Conservation (phyloP, 1,284 basidiomycete genomes). For the Pseudomicrostroma phylloplanum region DNA sequence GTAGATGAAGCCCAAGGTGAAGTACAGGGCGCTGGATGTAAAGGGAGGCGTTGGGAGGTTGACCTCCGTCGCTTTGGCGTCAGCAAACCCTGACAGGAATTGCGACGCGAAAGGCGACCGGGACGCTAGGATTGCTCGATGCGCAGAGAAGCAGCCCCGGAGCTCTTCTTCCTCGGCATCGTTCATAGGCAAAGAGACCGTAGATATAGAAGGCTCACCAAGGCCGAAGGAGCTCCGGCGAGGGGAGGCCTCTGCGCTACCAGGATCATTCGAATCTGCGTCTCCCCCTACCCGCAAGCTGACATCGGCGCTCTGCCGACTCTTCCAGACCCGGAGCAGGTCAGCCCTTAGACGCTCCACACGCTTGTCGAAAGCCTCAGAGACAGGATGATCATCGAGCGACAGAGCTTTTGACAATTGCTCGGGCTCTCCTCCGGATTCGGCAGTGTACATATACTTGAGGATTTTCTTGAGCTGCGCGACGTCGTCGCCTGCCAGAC, state of each 20-base stretch:
- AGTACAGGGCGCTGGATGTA: constrained; percentile 86
- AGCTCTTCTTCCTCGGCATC: constrained; percentile 18
- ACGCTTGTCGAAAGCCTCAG: constrained; percentile 62
- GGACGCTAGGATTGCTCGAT: constrained; percentile 84
- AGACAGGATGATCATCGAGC: constrained; percentile 25
- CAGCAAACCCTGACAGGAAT: constrained; percentile 62
- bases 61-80: constrained; percentile 22
- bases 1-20: constrained; percentile 87
- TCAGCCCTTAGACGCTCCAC: constrained; percentile 68
- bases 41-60: constrained; percentile 66
- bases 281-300: constrained; percentile 31
- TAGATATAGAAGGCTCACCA: constrained; percentile 21
- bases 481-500: constrained; percentile 24
- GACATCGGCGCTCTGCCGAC: constrained; percentile 42
- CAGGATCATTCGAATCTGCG: constrained; percentile 7
- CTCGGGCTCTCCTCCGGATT: constrained; percentile 25
- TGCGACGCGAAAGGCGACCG: constrained; percentile 73
- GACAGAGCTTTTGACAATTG: constrained; percentile 40
- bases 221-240: constrained; percentile 24
- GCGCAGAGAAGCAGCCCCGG: constrained; percentile 64
- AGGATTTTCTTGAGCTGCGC: constrained; percentile 38
- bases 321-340: constrained; percentile 45
- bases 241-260: constrained; percentile 17
- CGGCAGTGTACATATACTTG: constrained; percentile 41
- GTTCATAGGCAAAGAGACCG: constrained; percentile 23